A percentile compares a stretch with the other conserved stretches of the same genome.
Conservation (phyloP, 1,139 yeast genomes). For the Magnusiomyces tetraspermus region DNA sequence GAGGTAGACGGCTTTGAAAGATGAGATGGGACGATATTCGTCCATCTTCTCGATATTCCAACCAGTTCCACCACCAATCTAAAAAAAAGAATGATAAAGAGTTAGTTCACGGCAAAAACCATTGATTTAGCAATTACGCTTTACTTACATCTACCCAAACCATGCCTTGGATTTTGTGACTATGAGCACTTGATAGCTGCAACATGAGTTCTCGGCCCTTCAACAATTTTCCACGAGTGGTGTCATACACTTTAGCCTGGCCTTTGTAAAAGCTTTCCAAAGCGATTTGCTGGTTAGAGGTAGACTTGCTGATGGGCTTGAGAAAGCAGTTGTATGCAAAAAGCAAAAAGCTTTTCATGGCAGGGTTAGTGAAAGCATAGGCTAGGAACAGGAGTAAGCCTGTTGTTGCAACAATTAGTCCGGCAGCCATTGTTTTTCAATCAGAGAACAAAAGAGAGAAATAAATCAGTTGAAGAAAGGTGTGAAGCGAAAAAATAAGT, state of each 20-base stretch:
- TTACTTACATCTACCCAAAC: conserved; percentile 59
- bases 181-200: conserved; percentile 49
- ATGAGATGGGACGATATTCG: conserved; percentile 40
- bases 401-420: background rate
- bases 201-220: conserved; percentile 65
- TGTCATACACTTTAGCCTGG: conserved; percentile 68
- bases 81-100: conserved; percentile 15
- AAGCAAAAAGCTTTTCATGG: conserved; percentile 16
- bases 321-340: conserved; percentile 47
- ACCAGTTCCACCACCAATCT: conserved; percentile 76
- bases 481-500: background rate
- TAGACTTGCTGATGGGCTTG: conserved; percentile 48
- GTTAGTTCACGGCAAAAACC: background rate
- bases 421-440: background rate
- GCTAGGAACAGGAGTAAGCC: conserved; percentile 9
- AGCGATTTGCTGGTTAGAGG: conserved; percentile 50
- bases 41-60: conserved; percentile 72
- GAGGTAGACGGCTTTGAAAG: conserved; percentile 58
- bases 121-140: conserved; percentile 2
- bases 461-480: background rate
- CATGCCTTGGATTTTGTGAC: conserved; percentile 32
- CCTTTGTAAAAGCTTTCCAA: conserved; percentile 64
- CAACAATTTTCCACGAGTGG: conserved; percentile 53
- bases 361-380: conserved; percentile 15
- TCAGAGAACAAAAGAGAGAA: background rate